Percentiles rank a stretch among this genome's conserved stretches.
These are phyloP conservation scores for Gelatoporia subvermispora DNA, from an alignment of 768 basidiomycete species.

Conservation along the genomic window DNA sequence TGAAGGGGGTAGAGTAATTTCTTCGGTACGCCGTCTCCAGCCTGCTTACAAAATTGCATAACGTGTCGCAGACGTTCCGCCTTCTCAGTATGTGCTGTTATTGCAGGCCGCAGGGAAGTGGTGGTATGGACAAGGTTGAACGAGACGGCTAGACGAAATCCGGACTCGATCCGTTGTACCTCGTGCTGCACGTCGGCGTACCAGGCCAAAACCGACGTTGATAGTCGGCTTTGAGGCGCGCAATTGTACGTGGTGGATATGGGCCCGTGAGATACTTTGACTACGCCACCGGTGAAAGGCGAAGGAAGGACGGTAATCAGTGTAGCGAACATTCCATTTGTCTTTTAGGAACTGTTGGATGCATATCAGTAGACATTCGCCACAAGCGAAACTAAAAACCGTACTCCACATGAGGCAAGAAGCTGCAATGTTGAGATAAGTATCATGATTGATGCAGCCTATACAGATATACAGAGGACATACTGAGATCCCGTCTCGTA, in stretches of 20 bases:
- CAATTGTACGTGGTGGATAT: conserved; percentile 33
- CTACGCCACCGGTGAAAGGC: conserved; percentile 39
- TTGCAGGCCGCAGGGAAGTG: conserved; percentile 17
- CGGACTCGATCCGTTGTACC: conserved; percentile 43
- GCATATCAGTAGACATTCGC: not conserved
- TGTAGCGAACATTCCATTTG: conserved; percentile 47
- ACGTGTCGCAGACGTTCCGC: conserved; percentile 25
- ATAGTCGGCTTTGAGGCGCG: conserved; percentile 23
- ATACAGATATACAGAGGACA: conserved; percentile 11
- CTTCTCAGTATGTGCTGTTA: conserved; percentile 23
- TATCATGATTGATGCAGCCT: conserved; percentile 1
- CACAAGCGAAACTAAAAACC: conserved; percentile 8
- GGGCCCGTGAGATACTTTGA: conserved; percentile 36
- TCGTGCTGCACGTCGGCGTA: conserved; percentile 50
- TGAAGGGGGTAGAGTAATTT: conserved; percentile 29
- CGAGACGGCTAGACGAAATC: conserved; percentile 46
- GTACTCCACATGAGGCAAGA: conserved; percentile 44
- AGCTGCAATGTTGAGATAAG: conserved; percentile 21
- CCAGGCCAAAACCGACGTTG: conserved; percentile 42
- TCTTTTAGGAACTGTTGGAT: conserved; percentile 38
- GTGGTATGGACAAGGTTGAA: conserved; percentile 45
- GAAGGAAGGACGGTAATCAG: conserved; percentile 45
- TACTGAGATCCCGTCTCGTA: conserved; percentile 48
- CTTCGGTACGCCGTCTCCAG: conserved; percentile 4
- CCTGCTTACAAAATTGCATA: conserved; percentile 32